Base-by-base conservation (phyloP, 2,329 filamentous ascomycete species). In the Fusarium hostae region DNA sequence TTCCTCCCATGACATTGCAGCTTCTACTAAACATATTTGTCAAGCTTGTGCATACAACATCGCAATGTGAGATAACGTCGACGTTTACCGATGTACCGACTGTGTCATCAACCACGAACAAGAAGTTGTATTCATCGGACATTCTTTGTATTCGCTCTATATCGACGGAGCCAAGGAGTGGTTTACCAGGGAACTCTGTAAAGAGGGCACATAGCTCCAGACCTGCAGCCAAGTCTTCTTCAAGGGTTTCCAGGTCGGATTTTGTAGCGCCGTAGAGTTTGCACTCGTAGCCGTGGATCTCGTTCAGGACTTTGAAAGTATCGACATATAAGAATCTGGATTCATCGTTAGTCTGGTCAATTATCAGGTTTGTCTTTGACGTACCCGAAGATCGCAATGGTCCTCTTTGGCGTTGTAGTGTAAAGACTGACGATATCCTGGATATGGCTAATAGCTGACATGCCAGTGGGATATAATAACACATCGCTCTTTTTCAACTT, bases 11-110 rank as follows among this genome's bases (percentile, higher is more conserved):
- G 47, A 87, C 84, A 67, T 90, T 85, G 30, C 85, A 84, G 66
- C 83, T 84, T 7, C 88, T 88, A 58, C 81, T 87, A 70, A 90
- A 89, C 22, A 83, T 82, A 73, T 89, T 89, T 8, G 86, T 88
- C 30, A 89, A 77, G 37, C 82, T 85, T 2, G 84, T 85, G n/a
- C 86, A 75, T 24, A 89, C 61, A 1, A 86, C 76, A 69, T 90
- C 87, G 13, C 84, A 84, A 0, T 80, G 80, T 1, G 78, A 74
- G 3, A 86, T 73, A 20, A 89, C 68, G 70, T 87, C 80, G 45
- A 86, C 73, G 64, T 85, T 86, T 71, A 80, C 81, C 32, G 84
- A 83, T 15, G 80, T 84, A 7, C 80, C 83, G 40, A 84, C 71
- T 0, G 84, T 86, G 37, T 86, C 85, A 65, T 86, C 84, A 3